Evolutionary conservation across 2,329 filamentous ascomycete genomes (phyloP).

Genomic region (Didymella segeticola): DNA sequence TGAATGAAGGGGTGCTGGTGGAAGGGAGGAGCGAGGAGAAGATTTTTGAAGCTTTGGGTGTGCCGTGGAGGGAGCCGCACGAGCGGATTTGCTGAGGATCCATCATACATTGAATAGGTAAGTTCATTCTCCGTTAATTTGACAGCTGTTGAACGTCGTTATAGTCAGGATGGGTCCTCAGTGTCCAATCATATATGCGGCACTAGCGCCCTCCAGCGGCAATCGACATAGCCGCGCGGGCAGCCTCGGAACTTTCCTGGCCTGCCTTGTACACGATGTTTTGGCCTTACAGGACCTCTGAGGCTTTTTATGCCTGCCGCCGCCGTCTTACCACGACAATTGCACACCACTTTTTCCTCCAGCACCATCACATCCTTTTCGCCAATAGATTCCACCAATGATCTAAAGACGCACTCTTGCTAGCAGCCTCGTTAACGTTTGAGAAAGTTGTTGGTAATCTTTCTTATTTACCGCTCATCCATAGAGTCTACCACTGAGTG

Average conservation of each 20-base stretch:
- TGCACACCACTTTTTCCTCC: too few species aligned
- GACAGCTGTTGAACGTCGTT: too few species aligned
- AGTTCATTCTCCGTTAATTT: too few species aligned
- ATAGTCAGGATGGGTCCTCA: too few species aligned
- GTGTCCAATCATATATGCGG: slow-evolving; percentile 6
- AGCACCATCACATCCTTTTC: too few species aligned
- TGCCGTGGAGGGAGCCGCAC: slow-evolving; percentile 75
- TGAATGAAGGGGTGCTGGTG: slow-evolving; percentile 72
- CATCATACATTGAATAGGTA: too few species aligned
- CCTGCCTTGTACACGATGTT: neutral
- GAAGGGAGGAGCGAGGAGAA: slow-evolving; percentile 77
- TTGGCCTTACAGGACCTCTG: neutral
- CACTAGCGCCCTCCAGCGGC: slow-evolving; percentile 5
- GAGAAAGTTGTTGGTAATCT: too few species aligned
- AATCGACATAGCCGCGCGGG: neutral
- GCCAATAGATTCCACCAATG: too few species aligned
- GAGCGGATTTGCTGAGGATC: slow-evolving; percentile 43
- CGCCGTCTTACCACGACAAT: too few species aligned
- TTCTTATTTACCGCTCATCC: neutral
- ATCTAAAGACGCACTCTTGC: neutral
- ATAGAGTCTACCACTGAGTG: neutral
- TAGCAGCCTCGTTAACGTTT: neutral
- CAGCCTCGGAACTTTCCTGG: neutral
- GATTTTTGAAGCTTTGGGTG: slow-evolving; percentile 82
- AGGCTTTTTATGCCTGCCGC: too few species aligned